These are phyloP conservation scores for Elsinoe fawcettii DNA, from an alignment of 2,329 filamentous ascomycete genomes.

Conservation along the genomic window DNA sequence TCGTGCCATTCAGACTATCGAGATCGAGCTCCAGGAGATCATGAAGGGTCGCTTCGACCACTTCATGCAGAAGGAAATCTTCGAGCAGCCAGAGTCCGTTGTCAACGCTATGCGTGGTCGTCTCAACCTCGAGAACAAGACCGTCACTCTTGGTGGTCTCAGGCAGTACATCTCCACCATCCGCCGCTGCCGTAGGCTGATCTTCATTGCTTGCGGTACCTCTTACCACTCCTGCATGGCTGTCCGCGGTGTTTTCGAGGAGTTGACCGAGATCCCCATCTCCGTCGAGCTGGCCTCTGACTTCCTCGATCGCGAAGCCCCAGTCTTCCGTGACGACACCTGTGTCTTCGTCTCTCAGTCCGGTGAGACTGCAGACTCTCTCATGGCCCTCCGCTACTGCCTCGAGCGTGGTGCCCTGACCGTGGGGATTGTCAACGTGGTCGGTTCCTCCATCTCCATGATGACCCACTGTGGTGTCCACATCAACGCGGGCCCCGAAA, in stretches of 20 bases:
- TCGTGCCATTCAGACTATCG: conserved; percentile 94
- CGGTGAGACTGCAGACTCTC: conserved; percentile 93
- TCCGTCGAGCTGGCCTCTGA: conserved; percentile 94
- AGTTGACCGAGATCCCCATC: conserved; percentile 96
- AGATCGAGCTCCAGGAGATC: conserved; percentile 98
- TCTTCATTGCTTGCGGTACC: conserved; percentile 98
- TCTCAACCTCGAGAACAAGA: conserved; percentile 87
- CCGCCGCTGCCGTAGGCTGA: conserved; percentile 90
- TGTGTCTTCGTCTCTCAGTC: conserved; percentile 99
- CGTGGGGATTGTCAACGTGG: conserved; percentile 96
- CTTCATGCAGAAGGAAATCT: conserved; percentile 99
- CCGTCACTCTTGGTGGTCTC: conserved; percentile 88
- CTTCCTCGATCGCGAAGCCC: conserved; percentile 92
- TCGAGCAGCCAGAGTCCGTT: conserved; percentile 98
- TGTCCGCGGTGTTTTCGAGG: conserved; percentile 94
- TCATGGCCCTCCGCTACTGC: conserved; percentile 96
- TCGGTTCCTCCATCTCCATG: conserved; percentile 96
- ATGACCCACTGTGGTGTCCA: conserved; percentile 99
- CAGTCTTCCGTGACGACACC: conserved; percentile 98
- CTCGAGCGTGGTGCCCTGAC: conserved; percentile 94
- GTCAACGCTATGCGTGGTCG: conserved; percentile 99
- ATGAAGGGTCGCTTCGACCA: conserved; percentile 99
- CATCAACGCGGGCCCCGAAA: conserved; percentile 97
- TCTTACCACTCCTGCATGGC: conserved; percentile 99
- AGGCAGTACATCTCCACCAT: conserved; percentile 96